Percentiles rank a stretch among this genome's conserved stretches.
Evolutionary conservation across 2,329 filamentous ascomycete genomes (phyloP).

Genomic region (Aspergillus udagawae): DNA sequence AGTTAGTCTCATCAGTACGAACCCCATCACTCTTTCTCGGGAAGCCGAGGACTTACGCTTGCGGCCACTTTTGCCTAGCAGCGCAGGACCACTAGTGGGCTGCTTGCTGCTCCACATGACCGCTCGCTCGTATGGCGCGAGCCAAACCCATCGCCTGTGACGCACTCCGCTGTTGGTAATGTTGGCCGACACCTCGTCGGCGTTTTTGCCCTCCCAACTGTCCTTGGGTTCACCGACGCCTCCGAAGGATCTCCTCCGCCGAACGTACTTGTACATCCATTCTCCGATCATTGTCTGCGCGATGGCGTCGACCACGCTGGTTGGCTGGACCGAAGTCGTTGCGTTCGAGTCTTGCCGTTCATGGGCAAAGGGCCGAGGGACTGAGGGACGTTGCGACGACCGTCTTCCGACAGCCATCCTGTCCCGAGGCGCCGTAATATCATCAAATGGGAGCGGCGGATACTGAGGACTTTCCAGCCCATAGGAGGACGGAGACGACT

Average conservation of each 20-base stretch:
- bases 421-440: conserved; percentile 55
- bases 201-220: conserved; percentile 52
- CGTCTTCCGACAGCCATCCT: conserved; percentile 24
- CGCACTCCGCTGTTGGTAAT: conserved; percentile 63
- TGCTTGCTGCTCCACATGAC: conserved; percentile 99
- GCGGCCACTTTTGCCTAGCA: conserved; percentile 90
- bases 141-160: conserved; percentile 97
- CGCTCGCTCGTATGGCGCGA: conserved; percentile 90
- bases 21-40: background rate
- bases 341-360: conserved; percentile 46
- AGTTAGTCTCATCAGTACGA: conserved; percentile 9
- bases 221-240: conserved; percentile 56
- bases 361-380: conserved; percentile 27
- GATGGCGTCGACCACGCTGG: conserved; percentile 89
- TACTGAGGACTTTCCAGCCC: conserved; percentile 65
- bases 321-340: conserved; percentile 60
- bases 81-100: conserved; percentile 76
- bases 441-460: conserved; percentile 70
- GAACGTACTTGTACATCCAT: conserved; percentile 49
- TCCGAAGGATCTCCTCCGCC: conserved; percentile 78
- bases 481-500: conserved; percentile 56
- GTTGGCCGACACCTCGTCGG: conserved; percentile 66
- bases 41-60: conserved; percentile 66
- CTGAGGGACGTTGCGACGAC: conserved; percentile 18
- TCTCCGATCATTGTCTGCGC: conserved; percentile 98